phyloP scores from a whole-genome alignment of 345 rosid genomes.

The Crucihimalaya himalaica region DNA sequence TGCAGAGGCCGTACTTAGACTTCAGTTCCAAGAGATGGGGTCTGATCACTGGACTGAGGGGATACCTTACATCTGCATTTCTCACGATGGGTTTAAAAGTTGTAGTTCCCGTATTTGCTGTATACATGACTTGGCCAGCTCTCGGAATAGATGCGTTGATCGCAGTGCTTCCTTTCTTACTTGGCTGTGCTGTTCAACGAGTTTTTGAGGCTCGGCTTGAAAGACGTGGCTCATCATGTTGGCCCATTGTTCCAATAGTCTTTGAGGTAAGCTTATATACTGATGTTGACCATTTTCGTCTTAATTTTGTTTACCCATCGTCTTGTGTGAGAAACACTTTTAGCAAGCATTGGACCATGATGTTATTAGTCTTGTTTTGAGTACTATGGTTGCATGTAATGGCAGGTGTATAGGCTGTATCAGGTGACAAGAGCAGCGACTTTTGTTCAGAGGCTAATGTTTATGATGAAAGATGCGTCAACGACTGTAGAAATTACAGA shows the following conservation, averaged over 20 bases:
- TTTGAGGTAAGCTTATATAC: slow-evolving; percentile 60
- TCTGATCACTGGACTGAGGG: slow-evolving; percentile 78
- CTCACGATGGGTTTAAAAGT: slow-evolving; percentile 69
- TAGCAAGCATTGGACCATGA: slow-evolving; percentile 7
- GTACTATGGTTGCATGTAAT: slow-evolving; percentile 28
- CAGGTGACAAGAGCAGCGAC: slow-evolving; percentile 81
- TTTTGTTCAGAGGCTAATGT: slow-evolving; percentile 74
- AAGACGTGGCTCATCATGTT: slow-evolving; percentile 66
- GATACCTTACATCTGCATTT: slow-evolving; percentile 67
- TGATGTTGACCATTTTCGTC: not conserved
- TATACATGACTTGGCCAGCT: slow-evolving; percentile 68
- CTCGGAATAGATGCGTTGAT: slow-evolving; percentile 63
- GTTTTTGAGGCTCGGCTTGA: slow-evolving; percentile 59
- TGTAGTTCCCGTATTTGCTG: slow-evolving; percentile 55
- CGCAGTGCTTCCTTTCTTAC: slow-evolving; percentile 70
- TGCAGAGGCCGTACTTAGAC: slow-evolving; percentile 83
- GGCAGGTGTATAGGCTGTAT: slow-evolving; percentile 78
- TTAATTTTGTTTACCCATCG: not conserved
- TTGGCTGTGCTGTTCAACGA: slow-evolving; percentile 73
- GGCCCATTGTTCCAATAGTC: slow-evolving; percentile 80
- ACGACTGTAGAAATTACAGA: slow-evolving; percentile 49
- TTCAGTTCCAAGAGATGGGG: slow-evolving; percentile 89
- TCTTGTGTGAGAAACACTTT: slow-evolving; percentile 4
- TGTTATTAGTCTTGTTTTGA: not conserved
- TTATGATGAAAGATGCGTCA: slow-evolving; percentile 59